Conservation (phyloP, 2,329 filamentous ascomycete species). For the Claviceps quebecensis region DNA sequence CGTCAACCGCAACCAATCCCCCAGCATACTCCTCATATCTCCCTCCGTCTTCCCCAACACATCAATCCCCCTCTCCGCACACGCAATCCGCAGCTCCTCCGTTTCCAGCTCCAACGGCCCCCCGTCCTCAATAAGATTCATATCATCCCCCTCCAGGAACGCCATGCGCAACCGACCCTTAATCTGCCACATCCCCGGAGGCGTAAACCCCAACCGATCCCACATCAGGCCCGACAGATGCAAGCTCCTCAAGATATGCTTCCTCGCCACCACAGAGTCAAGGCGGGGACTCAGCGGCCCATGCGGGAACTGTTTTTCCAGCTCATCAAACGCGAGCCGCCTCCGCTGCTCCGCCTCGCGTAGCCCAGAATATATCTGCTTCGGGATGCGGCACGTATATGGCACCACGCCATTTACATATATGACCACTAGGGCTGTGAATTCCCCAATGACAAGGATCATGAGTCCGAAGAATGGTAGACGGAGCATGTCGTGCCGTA, state of each 20-base stretch:
- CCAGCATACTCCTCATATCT: conserved; percentile 34
- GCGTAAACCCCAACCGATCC: conserved; percentile 34
- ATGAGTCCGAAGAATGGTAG: conserved; percentile 67
- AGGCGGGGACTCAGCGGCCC: conserved; percentile 22
- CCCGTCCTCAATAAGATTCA: conserved; percentile 48
- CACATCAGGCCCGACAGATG: conserved; percentile 32
- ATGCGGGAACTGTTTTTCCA: conserved; percentile 19
- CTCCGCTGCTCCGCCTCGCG: conserved; percentile 41
- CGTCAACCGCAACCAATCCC: conserved; percentile 34
- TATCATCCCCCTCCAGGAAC: conserved; percentile 59
- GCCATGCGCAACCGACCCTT: conserved; percentile 40
- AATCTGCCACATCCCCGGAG: conserved; percentile 36
- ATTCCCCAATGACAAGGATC: conserved; percentile 68
- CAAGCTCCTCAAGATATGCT: conserved; percentile 28
- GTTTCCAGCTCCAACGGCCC: conserved; percentile 40
- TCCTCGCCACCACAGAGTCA: conserved; percentile 15
- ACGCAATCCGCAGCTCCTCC: conserved; percentile 56
- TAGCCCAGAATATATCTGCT: conserved; percentile 48
- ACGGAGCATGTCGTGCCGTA: conserved; percentile 57
- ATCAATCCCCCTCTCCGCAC: conserved; percentile 53
- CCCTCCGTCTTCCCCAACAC: conserved; percentile 42
- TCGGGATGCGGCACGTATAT: conserved; percentile 68
- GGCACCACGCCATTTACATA: conserved; percentile 60
- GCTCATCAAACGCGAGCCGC: conserved; percentile 30
- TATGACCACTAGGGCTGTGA: conserved; percentile 68